phyloP scores from a whole-genome alignment of 768 basidiomycete species.

The Exidia glandulosa region DNA sequence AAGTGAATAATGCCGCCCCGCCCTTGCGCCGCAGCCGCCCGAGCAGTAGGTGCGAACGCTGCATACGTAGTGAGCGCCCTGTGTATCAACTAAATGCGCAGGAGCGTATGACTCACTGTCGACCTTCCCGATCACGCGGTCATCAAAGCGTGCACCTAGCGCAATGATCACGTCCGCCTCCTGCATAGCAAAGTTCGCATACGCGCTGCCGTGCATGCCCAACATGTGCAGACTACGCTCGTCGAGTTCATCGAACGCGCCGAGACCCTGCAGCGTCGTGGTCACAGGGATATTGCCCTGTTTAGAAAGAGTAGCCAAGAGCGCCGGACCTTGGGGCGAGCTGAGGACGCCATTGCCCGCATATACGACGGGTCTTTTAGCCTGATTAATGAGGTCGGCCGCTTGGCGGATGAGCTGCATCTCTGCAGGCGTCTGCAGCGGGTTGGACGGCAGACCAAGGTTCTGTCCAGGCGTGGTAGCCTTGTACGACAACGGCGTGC shows the following conservation, averaged over 20 bases:
- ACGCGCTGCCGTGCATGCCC: conserved; percentile 96
- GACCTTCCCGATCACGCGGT: conserved; percentile 91
- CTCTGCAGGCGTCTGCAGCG: conserved; percentile 57
- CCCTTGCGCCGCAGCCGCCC: conserved; percentile 72
- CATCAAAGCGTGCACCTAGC: conserved; percentile 92
- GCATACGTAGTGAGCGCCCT: not conserved
- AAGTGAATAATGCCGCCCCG: conserved; percentile 98
- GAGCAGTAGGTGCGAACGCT: conserved; percentile 84
- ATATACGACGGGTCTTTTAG: conserved; percentile 85
- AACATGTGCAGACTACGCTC: conserved; percentile 89
- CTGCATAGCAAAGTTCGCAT: conserved; percentile 97
- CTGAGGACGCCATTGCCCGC: conserved; percentile 86
- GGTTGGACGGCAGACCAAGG: conserved; percentile 63
- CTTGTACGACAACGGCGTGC: conserved; percentile 73
- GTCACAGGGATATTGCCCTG: conserved; percentile 93
- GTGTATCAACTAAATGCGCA: not conserved
- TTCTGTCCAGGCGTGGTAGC: conserved; percentile 73
- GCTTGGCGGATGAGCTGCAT: conserved; percentile 63
- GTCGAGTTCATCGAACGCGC: conserved; percentile 87
- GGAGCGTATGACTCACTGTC: conserved; percentile 26
- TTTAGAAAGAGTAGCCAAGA: conserved; percentile 67
- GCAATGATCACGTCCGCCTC: conserved; percentile 96
- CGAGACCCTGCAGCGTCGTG: conserved; percentile 92
- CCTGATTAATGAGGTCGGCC: conserved; percentile 82
- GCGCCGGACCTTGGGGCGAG: conserved; percentile 66